Evolutionary conservation across 2,329 filamentous ascomycete genomes (phyloP), one percentile per base, ranked within the genome.

Genomic region (Alternaria brassicae): DNA sequence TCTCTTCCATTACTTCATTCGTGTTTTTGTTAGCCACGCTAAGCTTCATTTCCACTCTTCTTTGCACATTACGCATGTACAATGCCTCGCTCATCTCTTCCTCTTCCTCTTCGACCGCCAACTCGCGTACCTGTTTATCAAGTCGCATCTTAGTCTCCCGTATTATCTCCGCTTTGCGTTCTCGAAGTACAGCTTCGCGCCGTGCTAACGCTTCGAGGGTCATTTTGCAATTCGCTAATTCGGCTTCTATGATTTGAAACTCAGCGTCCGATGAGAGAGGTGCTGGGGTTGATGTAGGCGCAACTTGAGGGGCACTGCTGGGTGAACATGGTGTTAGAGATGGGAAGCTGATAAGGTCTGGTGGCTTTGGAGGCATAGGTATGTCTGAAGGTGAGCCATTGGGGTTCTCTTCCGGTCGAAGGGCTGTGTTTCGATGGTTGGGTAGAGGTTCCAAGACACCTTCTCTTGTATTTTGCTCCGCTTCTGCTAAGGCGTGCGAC

Each of bases 181-280:
- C 51, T 19, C 19, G 3, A 2, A 55, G n/a, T 10, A 21, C 53
- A 2, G 27, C 27, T 21, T 55, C 53, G 13, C 53, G 42, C 15
- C 53, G 42, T 23, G 34, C n/a, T 15, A 55, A 15, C 8, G 53
- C 53, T 30, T 55, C 42, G 12, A 25, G 53, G 15, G 53, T 55
- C 42, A 32, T 19, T 30, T 49, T 9, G 4, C 53, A 55, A 4
- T 49, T 55, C 19, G 42, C 32, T 1, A 55, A 19, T 15, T 55
- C 53, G 21, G 42, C 25, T 25, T 55, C 42, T 2, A 55, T 48
- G 19, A 49, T 25, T 13, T 6, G 17, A 23, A 49, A 39, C 39
- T 55, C 53, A 7, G 25, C 23, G 13, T 48, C 42, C 19, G 23
- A n/a, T 27, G 53, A n/a, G 2, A 45, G 19, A 23, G 51, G 6